Conservation (phyloP, 345 rosid species). For the Kandelia obovata region DNA sequence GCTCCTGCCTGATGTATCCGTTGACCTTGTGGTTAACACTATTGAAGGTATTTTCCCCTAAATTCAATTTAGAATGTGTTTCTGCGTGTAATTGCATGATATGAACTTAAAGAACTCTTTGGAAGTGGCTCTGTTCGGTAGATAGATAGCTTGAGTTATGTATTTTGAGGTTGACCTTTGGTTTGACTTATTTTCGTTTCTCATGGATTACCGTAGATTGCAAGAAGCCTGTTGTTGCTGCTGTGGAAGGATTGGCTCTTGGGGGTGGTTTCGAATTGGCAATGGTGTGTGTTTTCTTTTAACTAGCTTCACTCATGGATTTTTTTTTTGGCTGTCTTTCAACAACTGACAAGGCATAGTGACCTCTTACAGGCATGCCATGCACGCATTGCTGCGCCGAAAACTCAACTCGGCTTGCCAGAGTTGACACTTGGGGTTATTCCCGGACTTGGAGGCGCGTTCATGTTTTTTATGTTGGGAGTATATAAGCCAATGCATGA, state of each 20-base stretch:
- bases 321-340: background rate
- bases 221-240: slow-evolving; percentile 94
- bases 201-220: slow-evolving; percentile 43
- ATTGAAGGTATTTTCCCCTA: slow-evolving; percentile 63
- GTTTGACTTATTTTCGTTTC: slow-evolving; percentile 15
- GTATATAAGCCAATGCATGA: background rate
- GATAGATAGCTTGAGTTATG: background rate
- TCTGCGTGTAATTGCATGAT: background rate
- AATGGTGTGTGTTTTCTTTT: slow-evolving; percentile 49
- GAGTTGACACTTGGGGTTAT: slow-evolving; percentile 86
- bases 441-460: slow-evolving; percentile 93
- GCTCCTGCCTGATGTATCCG: slow-evolving; percentile 72
- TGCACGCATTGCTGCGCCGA: slow-evolving; percentile 79
- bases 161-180: no score
- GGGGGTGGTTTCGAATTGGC: slow-evolving; percentile 97
- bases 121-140: background rate
- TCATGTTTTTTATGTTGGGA: background rate
- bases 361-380: slow-evolving; percentile 65
- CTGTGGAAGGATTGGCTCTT: slow-evolving; percentile 92
- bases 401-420: slow-evolving; percentile 82
- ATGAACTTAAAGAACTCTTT: background rate
- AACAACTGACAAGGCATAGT: background rate
- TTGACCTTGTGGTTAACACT: slow-evolving; percentile 63
- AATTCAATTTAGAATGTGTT: background rate
- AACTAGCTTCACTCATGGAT: background rate